Evolutionary conservation across 345 rosid genomes (phyloP).

Genomic region (Populus deltoides): DNA sequence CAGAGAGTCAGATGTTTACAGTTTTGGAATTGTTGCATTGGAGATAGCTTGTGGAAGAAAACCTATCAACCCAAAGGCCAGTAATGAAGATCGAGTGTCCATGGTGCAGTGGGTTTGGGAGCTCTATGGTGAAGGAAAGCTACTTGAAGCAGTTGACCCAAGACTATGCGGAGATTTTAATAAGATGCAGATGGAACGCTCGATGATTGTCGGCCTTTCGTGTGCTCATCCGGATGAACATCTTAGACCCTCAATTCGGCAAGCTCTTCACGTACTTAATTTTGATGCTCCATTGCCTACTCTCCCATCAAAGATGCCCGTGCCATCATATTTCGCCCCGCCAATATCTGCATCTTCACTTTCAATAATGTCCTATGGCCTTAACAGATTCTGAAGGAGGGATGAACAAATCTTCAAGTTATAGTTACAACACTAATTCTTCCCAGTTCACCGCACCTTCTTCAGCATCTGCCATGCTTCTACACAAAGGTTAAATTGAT

Average conservation of each 20-base stretch:
- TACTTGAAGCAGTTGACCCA: too few species aligned
- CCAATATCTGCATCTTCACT: conserved; percentile 14
- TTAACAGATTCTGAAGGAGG: not conserved
- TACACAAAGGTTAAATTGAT: too few species aligned
- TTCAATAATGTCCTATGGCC: conserved; percentile 7
- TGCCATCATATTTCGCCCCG: conserved; percentile 22
- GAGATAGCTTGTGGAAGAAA: conserved; percentile 46
- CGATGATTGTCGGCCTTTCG: conserved; percentile 50
- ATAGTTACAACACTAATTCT: not conserved
- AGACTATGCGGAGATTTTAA: conserved; percentile 14
- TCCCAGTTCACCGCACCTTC: not conserved
- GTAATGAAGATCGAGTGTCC: too few species aligned
- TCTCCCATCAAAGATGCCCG: conserved; percentile 49
- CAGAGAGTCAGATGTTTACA: too few species aligned
- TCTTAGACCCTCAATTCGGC: conserved; percentile 45
- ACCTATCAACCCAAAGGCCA: conserved; percentile 23
- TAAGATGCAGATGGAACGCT: conserved; percentile 29
- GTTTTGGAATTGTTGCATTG: conserved; percentile 27
- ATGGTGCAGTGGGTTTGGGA: too few species aligned
- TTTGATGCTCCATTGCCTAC: conserved; percentile 43
- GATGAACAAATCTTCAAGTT: not conserved
- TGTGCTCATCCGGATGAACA: conserved; percentile 47
- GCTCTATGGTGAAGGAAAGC: too few species aligned
- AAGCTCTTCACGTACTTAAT: conserved; percentile 42
- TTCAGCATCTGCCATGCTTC: not conserved